Conservation (phyloP, 495 filamentous ascomycete genomes). For the Polyplosphaeria fusca region DNA sequence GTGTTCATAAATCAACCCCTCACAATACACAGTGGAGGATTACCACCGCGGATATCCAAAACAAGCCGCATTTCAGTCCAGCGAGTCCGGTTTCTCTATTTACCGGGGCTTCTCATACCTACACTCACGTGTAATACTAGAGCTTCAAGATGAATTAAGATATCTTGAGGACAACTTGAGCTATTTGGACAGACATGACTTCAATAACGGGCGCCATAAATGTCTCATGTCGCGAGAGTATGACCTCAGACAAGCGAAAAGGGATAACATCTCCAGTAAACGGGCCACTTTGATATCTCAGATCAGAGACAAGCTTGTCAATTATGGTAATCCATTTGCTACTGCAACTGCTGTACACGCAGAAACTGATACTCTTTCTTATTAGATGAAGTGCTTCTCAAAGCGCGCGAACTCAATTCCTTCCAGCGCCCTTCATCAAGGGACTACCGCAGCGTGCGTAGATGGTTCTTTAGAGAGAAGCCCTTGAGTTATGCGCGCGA, state of each 20-base stretch:
- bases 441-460: constrained; percentile 42
- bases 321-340: constrained; percentile 19
- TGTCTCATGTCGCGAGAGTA: constrained; percentile 9
- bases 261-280: constrained; percentile 3
- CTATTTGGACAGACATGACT: constrained; percentile 26
- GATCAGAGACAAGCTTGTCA: constrained; percentile 23
- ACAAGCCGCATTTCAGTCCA: constrained; percentile 39
- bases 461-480: constrained; percentile 39
- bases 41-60: constrained; percentile 39
- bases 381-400: constrained; percentile 39
- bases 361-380: not conserved
- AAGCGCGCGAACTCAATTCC: constrained; percentile 38
- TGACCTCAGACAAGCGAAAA: constrained; percentile 14
- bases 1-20: not conserved
- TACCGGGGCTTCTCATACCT: constrained; percentile 43
- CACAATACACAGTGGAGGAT: constrained; percentile 34
- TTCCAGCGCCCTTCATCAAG: constrained; percentile 39
- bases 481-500: constrained; percentile 35
- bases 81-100: constrained; percentile 40
- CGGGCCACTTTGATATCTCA: not conserved
- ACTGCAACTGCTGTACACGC: not conserved
- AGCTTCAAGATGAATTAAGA: constrained; percentile 40
- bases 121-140: constrained; percentile 39
- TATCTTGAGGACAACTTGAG: constrained; percentile 36
- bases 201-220: constrained; percentile 9